Evolutionary conservation across 2,329 filamentous ascomycete genomes (phyloP).

Genomic region (Cordyceps farinosa): DNA sequence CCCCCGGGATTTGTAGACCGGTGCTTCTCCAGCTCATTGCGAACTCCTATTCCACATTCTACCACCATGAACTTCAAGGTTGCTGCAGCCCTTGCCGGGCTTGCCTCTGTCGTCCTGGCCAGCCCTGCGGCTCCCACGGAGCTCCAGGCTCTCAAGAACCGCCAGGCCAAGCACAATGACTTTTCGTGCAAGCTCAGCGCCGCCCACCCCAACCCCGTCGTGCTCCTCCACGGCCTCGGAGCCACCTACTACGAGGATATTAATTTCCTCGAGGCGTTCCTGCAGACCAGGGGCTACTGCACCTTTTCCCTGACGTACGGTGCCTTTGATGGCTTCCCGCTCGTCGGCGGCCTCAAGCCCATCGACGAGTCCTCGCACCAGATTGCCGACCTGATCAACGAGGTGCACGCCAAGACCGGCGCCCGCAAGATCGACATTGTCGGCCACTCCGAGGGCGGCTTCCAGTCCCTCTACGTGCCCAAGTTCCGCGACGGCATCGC

Average conservation of each 20-base stretch:
- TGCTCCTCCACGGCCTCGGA: conserved; percentile 25
- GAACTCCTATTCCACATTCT: neutral
- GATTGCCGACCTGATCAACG: conserved; percentile 21
- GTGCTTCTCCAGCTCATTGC: neutral
- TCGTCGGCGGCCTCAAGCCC: conserved; percentile 23
- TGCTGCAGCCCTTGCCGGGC: neutral
- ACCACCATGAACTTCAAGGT: neutral
- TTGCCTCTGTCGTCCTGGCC: neutral
- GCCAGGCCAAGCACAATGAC: conserved; percentile 17
- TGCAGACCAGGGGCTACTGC: conserved; percentile 21
- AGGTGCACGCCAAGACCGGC: conserved; percentile 21
- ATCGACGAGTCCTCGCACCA: conserved; percentile 21
- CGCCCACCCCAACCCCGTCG: conserved; percentile 22
- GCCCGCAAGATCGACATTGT: conserved; percentile 24
- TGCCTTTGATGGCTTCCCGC: conserved; percentile 19
- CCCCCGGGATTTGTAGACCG: neutral
- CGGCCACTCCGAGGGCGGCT: conserved; percentile 25
- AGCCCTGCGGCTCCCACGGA: neutral
- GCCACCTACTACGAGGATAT: conserved; percentile 21
- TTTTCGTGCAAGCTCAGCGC: conserved; percentile 20
- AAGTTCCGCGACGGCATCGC: conserved; percentile 21
- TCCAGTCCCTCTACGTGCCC: conserved; percentile 23
- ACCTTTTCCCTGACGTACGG: conserved; percentile 25
- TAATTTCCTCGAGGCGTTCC: conserved; percentile 21
- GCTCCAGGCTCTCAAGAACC: neutral